phyloP scores from a whole-genome alignment of 2,329 filamentous ascomycete genomes.

The Penicillium sp. region DNA sequence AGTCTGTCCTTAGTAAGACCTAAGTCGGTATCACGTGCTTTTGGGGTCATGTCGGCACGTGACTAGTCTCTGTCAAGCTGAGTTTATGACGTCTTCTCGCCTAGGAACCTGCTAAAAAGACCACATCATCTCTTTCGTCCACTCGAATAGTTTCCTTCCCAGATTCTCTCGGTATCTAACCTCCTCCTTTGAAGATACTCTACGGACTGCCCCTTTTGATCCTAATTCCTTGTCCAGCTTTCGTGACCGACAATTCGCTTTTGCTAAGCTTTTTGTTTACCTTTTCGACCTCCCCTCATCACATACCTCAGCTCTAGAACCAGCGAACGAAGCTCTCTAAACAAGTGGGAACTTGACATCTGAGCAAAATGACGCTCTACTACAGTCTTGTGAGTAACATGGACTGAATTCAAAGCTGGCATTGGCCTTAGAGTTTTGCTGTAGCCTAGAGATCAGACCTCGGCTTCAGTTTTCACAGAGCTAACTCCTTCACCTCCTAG shows the following conservation, averaged over 20 bases:
- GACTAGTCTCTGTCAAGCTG: constrained; percentile 13
- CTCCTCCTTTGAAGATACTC: not conserved
- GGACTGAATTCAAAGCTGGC: not conserved
- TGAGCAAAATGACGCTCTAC: constrained; percentile 68
- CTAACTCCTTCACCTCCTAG: constrained; percentile 33
- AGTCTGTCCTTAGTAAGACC: not conserved
- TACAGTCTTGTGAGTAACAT: constrained; percentile 64
- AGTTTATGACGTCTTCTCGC: constrained; percentile 41
- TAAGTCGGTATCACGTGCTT: not conserved
- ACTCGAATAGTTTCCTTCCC: not conserved
- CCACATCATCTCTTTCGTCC: constrained; percentile 64
- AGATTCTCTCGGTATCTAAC: not conserved
- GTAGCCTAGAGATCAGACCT: constrained; percentile 28
- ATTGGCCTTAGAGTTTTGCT: constrained; percentile 18
- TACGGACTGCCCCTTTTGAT: not conserved
- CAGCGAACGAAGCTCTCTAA: not conserved
- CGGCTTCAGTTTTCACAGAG: constrained; percentile 2
- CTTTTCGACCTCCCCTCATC: constrained; percentile 16
- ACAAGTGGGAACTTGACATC: not conserved
- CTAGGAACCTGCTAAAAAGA: constrained; percentile 60
- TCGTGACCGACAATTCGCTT: not conserved
- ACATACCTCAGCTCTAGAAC: constrained; percentile 6
- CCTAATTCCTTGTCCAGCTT: not conserved
- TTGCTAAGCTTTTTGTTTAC: constrained; percentile 24
- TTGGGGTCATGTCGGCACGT: constrained; percentile 19